Conservation (phyloP, 768 basidiomycete genomes). For the Rhodosporidiobolus odoratus region DNA sequence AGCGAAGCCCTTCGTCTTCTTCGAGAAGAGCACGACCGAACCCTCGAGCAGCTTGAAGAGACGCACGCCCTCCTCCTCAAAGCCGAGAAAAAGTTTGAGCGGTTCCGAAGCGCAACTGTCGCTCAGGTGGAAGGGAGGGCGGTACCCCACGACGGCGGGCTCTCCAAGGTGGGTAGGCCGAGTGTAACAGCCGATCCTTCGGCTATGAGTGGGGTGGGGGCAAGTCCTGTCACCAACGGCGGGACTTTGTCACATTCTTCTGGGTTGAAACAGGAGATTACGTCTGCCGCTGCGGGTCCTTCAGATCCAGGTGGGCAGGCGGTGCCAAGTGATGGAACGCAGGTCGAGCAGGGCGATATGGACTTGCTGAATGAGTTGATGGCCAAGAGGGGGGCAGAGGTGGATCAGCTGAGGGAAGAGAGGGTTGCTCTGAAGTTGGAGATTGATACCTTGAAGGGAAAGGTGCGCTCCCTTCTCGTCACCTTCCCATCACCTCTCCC, state of each 20-base stretch:
- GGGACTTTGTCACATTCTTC: background rate
- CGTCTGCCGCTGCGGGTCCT: background rate
- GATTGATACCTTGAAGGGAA: slow-evolving; percentile 51
- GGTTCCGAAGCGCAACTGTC: slow-evolving; percentile 38
- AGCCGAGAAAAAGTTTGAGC: slow-evolving; percentile 42
- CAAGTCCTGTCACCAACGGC: background rate
- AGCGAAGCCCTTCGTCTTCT: slow-evolving; percentile 38
- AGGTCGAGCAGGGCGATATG: slow-evolving; percentile 10
- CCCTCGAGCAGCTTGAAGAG: slow-evolving; percentile 34
- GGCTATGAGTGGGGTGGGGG: background rate
- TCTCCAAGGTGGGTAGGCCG: background rate
- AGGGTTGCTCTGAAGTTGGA: slow-evolving; percentile 50
- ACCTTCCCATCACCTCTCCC: slow-evolving; percentile 36
- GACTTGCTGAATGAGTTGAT: slow-evolving; percentile 29
- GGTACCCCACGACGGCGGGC: background rate
- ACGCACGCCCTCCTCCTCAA: slow-evolving; percentile 34
- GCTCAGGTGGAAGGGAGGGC: slow-evolving; percentile 34
- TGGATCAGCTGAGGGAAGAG: slow-evolving; percentile 52
- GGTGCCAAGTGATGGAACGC: background rate
- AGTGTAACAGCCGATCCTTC: background rate
- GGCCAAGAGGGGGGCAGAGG: slow-evolving; percentile 44
- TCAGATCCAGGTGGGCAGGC: background rate
- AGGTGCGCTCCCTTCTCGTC: slow-evolving; percentile 47
- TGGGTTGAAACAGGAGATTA: background rate
- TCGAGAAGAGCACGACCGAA: slow-evolving; percentile 32